Evolutionary conservation across 2,329 filamentous ascomycete genomes (phyloP), one percentile per base, ranked within the genome.

Genomic region (Penicillium sp.): DNA sequence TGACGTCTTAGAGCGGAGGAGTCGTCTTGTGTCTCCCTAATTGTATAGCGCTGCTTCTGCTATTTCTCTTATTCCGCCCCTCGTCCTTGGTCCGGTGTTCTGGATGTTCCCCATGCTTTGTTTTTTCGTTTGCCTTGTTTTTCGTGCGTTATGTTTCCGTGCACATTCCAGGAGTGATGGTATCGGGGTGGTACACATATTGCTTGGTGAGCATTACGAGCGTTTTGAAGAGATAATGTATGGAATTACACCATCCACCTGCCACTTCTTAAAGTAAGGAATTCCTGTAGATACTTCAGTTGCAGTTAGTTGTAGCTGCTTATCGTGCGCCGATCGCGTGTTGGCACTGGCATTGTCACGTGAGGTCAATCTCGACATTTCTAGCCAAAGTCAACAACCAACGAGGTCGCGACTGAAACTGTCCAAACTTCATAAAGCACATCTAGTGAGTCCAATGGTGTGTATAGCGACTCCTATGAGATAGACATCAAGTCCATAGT

Each of bases 41-140:
- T 54, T 60, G 57, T 56, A 63, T 48, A 59, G 52, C 59, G 51
- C 49, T 54, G 46, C 44, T 51, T 79, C 35, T 82, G 66, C 75
- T 74, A 78, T 13, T 62, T 64, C 9, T 53, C 32, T 47, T 47
- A 29, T 35, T 38, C 26, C 40, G 18, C 26, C 40, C 42, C 44
- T 50, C 43, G 43, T 52, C 38, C 43, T 46, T 50, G 49, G 46
- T 51, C 49, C 43, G 52, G 51, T 56, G 54, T 56, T 59, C 28
- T 47, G 44, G 49, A 41, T 52, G 51, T 56, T 6, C 28, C 34
- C 36, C 22, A n/a, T 23, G 35, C 26, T 37, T 44, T 49, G 42
- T 14, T 45, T 20, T 20, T 46, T 38, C 16, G 34, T 34, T 44
- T 50, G 2, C 23, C 23, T 24, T 26, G 6, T 9, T 48, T 46